Percentiles rank a stretch among this genome's conserved stretches.
Evolutionary conservation across 129 eudicot species (phyloP).

Genomic region (Mikania micrantha): DNA sequence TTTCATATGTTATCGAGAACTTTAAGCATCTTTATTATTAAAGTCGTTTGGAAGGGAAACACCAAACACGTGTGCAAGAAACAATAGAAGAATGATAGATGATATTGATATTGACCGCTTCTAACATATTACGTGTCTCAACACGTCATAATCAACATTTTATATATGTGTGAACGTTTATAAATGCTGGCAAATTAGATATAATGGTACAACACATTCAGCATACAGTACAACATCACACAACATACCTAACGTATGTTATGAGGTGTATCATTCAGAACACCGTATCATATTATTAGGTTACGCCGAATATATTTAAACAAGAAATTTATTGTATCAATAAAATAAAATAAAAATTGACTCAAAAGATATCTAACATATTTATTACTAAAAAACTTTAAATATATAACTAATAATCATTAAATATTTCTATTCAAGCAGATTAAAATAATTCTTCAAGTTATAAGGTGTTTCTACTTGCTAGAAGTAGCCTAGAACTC

Average conservation of each 20-base stretch:
- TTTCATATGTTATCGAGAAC: no score
- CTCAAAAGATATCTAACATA: not conserved
- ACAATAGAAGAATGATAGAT: conserved; percentile 19
- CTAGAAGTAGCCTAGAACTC: no score
- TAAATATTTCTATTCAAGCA: not conserved
- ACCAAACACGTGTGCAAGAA: conserved; percentile 25
- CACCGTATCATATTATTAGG: no score
- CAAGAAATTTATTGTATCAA: no score
- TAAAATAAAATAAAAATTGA: not conserved
- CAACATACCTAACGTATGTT: not conserved
- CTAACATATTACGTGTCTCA: conserved; percentile 27
- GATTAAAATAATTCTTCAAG: not conserved
- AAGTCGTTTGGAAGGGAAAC: conserved; percentile 10
- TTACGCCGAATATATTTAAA: no score
- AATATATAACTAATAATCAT: not conserved
- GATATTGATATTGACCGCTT: conserved; percentile 21
- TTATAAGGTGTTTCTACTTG: no score
- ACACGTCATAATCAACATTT: conserved; percentile 2
- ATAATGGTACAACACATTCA: not conserved
- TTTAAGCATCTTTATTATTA: conserved; percentile 12
- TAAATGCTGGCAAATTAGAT: not conserved
- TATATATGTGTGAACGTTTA: not conserved
- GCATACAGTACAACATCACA: not conserved
- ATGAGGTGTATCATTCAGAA: no score
- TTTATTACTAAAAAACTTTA: not conserved